Evolutionary conservation across 1,284 basidiomycete species (phyloP), one percentile per base, ranked within the genome.

Genomic region (Tilletia walkeri): DNA sequence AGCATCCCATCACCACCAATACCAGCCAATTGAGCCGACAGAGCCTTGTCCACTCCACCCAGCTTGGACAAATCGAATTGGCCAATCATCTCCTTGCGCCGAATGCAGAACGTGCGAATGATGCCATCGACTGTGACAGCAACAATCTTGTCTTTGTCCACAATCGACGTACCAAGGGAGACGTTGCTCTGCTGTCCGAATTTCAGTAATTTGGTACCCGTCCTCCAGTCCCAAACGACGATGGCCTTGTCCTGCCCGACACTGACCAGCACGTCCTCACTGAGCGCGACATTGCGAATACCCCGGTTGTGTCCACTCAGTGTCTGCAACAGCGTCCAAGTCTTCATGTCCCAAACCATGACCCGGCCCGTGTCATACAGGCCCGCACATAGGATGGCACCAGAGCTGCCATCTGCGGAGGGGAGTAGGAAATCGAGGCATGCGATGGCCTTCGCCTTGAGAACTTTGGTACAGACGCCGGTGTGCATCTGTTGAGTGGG

Each of bases 161-260:
- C 88, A 49, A 95, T 88, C 82, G 93, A 92, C 41, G 95, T 92
- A 9, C 93, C 93, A 63, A 94, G 91, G 78, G 92, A 93, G 73
- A 94, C 89, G 16, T 93, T 95, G 39, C 92, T 94, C 85, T 95
- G 93, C 83, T 95, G 93, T 1, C 93, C 93, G 78, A 94, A 95
- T 7, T 92, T 87, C 30, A 94, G 91, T 65, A 95, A 89, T 86
- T 95, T 94, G 41, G 89, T 90, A 1, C 93, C 93, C 1, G 82
- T 84, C 34, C 78, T 12, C 84, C 84, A 86, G 70, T 85, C 85
- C 93, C 93, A 95, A 74, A 92, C 67, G 5, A 95, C 92, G n/a
- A 95, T 87, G 0, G 92, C 93, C 80, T 91, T 91, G 78, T 91
- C 90, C 1, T 92, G 92, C 24, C 93, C 93, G 0, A 93, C 93